Evolutionary conservation across 768 basidiomycete species (phyloP), one percentile per base, ranked within the genome.

Genomic region (Tylopilus subfusipes): DNA sequence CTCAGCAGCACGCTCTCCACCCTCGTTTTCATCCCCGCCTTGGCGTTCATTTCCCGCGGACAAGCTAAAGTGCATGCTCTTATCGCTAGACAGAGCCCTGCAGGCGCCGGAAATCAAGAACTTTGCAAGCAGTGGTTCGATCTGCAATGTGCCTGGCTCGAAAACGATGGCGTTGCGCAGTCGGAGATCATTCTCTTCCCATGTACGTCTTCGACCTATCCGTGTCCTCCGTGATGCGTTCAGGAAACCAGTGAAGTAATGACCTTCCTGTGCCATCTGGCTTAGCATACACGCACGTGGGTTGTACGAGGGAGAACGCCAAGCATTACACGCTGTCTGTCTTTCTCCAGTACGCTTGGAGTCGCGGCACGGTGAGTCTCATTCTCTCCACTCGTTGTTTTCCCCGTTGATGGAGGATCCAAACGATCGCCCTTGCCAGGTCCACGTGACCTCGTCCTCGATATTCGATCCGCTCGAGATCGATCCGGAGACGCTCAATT

Each of bases 1-100:
- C 45, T 59, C 27, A 59, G 51, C 30, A 63, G 61, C 48, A 59
- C 53, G 21, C 53, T 63, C 0, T 62, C 61, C 2, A 58, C 56
- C 12, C 43, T 55, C 6, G 61, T 40, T 8, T 62, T 58, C 27
- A 42, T 62, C 24, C 61, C 61, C 21, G 18, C 47, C 1, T 51
- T 45, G n/a, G 27, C 50, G 11, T 60, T 63, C 53, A 44, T 63
- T n/a, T 21, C 22, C 58, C 18, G 31, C 50, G 36, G 62, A 56
- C 19, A 56, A 42, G 34, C 54, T 60, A 47, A 49, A 27, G n/a
- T 12, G 10, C 10, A 56, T 63, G 12, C 31, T 56, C 19, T 45
- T 48, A 13, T 27, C 53, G 25, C 25, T 51, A 34, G 55, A 63
- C 33, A 16, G 40, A 9, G 55, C 58, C 0, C 11, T 63, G 33